Conservation (phyloP, 768 basidiomycete genomes). For the Leccinum aurantiacum region DNA sequence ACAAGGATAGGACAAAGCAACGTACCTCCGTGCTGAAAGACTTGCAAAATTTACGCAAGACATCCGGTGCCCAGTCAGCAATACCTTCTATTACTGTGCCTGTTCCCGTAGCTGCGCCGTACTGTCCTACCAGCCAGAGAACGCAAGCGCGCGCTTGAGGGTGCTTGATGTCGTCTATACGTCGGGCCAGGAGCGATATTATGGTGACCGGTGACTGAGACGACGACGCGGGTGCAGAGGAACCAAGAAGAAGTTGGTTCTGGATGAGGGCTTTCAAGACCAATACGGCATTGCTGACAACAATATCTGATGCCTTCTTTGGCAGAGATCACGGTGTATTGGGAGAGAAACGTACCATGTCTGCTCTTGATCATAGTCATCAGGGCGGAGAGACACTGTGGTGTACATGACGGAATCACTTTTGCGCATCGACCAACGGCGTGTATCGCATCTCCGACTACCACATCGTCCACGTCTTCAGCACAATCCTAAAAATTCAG, state of each 20-base stretch:
- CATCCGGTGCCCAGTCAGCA: slow-evolving; percentile 83
- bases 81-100: slow-evolving; percentile 51
- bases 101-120: slow-evolving; percentile 48
- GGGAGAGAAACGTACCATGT: slow-evolving; percentile 51
- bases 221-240: slow-evolving; percentile 28
- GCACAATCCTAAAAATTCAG: slow-evolving; percentile 63
- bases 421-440: slow-evolving; percentile 79
- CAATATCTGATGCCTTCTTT: slow-evolving; percentile 50
- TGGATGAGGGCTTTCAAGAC: slow-evolving; percentile 87
- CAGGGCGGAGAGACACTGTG: slow-evolving; percentile 72
- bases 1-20: slow-evolving; percentile 2
- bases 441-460: slow-evolving; percentile 70
- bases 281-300: slow-evolving; percentile 79
- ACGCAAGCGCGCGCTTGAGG: slow-evolving; percentile 83
- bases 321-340: neutral
- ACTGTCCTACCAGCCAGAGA: slow-evolving; percentile 92
- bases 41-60: slow-evolving; percentile 77
- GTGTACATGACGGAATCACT: slow-evolving; percentile 62
- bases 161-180: slow-evolving; percentile 78
- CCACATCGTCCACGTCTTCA: slow-evolving; percentile 69
- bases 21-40: slow-evolving; percentile 69
- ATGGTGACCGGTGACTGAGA: slow-evolving; percentile 54
- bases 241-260: slow-evolving; percentile 46
- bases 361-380: slow-evolving; percentile 77
- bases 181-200: slow-evolving; percentile 74